Conservation (phyloP, 805 yeast species). For the baker's yeast (Saccharomyces cerevisiae) region DNA sequence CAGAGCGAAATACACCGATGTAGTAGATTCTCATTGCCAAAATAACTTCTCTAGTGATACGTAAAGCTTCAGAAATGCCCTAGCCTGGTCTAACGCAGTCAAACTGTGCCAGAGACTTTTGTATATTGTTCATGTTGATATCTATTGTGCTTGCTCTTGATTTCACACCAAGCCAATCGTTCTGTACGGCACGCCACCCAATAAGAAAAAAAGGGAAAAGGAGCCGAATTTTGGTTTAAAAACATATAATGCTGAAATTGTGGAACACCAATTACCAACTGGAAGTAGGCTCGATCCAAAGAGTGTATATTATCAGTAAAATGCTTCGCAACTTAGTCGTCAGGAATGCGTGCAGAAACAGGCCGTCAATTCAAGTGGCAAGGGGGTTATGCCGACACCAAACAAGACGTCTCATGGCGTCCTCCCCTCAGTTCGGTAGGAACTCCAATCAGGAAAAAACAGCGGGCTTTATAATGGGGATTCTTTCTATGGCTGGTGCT, state of each 20-base stretch:
- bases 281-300: background rate
- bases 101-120: background rate
- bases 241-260: background rate
- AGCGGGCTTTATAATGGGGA: background rate
- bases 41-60: background rate
- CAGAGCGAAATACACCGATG: slow-evolving; percentile 72
- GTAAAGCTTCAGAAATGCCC: background rate
- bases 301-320: background rate
- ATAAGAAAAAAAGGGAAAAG: background rate
- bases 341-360: background rate
- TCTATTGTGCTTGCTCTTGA: background rate
- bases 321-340: background rate
- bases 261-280: no score
- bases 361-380: background rate
- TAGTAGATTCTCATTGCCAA: slow-evolving; percentile 76
- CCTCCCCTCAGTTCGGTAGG: background rate
- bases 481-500: slow-evolving; percentile 10
- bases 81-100: background rate
- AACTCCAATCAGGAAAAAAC: background rate
- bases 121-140: background rate
- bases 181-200: background rate
- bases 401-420: background rate
- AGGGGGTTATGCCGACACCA: background rate
- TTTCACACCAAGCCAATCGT: background rate
- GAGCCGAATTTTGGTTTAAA: background rate